Base-by-base conservation (phyloP, 345 rosid species). In the Hibiscus mutabilis region DNA sequence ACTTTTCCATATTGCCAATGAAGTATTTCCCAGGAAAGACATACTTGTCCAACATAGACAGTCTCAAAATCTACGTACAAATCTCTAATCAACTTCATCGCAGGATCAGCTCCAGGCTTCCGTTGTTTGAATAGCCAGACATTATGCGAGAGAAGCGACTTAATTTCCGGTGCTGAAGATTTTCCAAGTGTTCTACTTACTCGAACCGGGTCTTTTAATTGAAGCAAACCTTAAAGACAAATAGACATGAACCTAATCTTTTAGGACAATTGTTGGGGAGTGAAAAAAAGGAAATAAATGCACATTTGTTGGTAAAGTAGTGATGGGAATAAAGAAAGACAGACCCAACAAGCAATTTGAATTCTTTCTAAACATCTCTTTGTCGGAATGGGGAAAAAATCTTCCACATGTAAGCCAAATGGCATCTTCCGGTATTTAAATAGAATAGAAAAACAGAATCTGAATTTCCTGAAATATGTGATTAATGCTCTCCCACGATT, bases 11-110 rank as follows among this genome's bases (percentile, higher is more conserved):
- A 88, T 71, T 92, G 96, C 92, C 99, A 90, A 62, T 75, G 84
- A 70, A 95, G 92, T 3, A 88, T 92, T 84, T 92, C 97, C 99
- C 99, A 95, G 5, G 97, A 89, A 40, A 92, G 87, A 74, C 98
- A 95, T 59, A 86, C 25, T 13, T 95, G 97, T 61, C 96, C 92
- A 22, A 92, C 90, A 37, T 90, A 95, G 31, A 94, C 97, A 19
- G 79, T 79, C 68, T 95, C 99, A 37, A 92, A 82, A 76, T 90
- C 94, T 66, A 66, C 78, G 1, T 78, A 75, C 71, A 85, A 69
- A 5, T 87, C 88, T 64, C 74, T 85, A 55, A 80, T 67, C 22
- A 84, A 73, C 76, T 83, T 83, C 66, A 66, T 78, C 62, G 62
- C 18, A 0, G 86, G 86, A 19, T 81, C 84, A 12, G 76, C 35